Percentiles rank a stretch among this genome's conserved stretches.
phyloP scores from a whole-genome alignment of 2,329 filamentous ascomycete species.

The Cytospora piceicola region DNA sequence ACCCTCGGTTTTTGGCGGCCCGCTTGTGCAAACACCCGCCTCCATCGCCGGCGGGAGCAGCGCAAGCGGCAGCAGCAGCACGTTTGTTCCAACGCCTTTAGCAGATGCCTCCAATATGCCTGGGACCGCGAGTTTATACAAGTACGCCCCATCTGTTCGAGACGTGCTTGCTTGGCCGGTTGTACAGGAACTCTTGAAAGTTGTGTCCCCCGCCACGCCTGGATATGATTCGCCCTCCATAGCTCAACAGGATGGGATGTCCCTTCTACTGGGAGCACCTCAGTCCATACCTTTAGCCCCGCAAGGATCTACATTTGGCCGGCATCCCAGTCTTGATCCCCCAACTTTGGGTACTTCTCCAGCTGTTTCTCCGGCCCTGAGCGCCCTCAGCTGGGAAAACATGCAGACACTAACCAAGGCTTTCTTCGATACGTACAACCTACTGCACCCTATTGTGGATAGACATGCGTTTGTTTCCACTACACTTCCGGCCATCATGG shows the following conservation, averaged over 20 bases:
- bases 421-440: conserved; percentile 65
- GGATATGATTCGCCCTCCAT: conserved; percentile 40
- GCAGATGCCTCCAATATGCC: background rate
- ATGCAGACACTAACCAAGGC: conserved; percentile 56
- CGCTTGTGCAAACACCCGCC: conserved; percentile 22
- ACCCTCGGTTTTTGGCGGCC: conserved; percentile 23
- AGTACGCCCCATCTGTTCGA: conserved; percentile 48
- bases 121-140: conserved; percentile 32
- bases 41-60: conserved; percentile 16
- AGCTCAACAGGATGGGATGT: conserved; percentile 42
- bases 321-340: conserved; percentile 9
- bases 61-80: conserved; percentile 18
- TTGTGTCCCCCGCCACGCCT: conserved; percentile 38
- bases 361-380: conserved; percentile 7
- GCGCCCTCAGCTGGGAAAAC: conserved; percentile 49
- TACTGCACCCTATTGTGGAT: conserved; percentile 62
- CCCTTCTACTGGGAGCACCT: conserved; percentile 41
- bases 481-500: conserved; percentile 50
- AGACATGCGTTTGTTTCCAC: conserved; percentile 56
- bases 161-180: conserved; percentile 57
- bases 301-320: conserved; percentile 30
- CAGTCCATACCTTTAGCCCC: conserved; percentile 29
- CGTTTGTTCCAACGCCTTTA: background rate
- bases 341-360: conserved; percentile 10
- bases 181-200: conserved; percentile 46